A percentile compares a stretch with the other conserved stretches of the same genome.
Evolutionary conservation across 352 stramenopile genomes (phyloP).

Genomic region (Phytophthora pistaciae): DNA sequence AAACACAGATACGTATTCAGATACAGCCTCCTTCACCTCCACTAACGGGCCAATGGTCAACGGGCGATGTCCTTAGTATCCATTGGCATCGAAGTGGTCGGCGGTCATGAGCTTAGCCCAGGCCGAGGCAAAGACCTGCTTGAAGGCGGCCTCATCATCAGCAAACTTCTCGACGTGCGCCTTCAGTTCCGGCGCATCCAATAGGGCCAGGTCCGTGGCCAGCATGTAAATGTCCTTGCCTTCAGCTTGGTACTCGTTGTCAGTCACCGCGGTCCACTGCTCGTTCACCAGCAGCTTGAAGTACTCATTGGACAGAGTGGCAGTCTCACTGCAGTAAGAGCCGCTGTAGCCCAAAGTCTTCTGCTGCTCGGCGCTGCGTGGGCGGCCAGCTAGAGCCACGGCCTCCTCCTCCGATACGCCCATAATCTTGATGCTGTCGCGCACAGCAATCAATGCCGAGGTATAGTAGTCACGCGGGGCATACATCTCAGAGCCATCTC

Average conservation of each 20-base stretch:
- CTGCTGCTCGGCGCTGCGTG: conserved; percentile 92
- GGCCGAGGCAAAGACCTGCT: conserved; percentile 28
- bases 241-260: conserved; percentile 32
- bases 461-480: conserved; percentile 90
- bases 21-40: too few species aligned
- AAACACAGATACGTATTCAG: too few species aligned
- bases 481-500: conserved; percentile 79
- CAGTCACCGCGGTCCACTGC: conserved; percentile 26
- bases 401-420: conserved; percentile 93
- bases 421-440: conserved; percentile 94
- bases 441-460: conserved; percentile 81
- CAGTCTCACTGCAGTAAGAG: conserved; percentile 80
- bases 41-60: too few species aligned
- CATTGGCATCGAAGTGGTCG: conserved; percentile 32
- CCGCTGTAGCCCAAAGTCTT: conserved; percentile 85
- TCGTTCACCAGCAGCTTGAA: conserved; percentile 39
- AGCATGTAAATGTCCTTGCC: conserved; percentile 41
- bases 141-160: conserved; percentile 24
- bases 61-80: conserved; percentile 27
- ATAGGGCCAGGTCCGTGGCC: conserved; percentile 31
- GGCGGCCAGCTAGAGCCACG: conserved; percentile 92
- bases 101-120: conserved; percentile 38
- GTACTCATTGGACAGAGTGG: conserved; percentile 84
- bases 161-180: conserved; percentile 26
- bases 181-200: conserved; percentile 36